Evolutionary conservation across 2,329 filamentous ascomycete genomes (phyloP), one percentile per base, ranked within the genome.

Genomic region (Colletotrichum sp.): DNA sequence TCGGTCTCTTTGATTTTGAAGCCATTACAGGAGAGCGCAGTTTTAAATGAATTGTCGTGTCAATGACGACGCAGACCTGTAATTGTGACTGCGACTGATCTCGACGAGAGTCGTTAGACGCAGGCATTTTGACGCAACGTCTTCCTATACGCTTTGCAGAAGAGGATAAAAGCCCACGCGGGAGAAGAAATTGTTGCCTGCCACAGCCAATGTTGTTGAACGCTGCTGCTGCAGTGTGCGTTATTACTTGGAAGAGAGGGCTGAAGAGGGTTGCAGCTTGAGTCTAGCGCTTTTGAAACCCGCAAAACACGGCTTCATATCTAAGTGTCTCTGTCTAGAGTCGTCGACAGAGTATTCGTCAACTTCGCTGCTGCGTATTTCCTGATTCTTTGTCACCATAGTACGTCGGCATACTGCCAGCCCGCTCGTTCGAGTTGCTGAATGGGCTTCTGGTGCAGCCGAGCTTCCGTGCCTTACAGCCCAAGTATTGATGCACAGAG

Each of bases 251-350:
- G 44, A 21, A 49, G 10, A 13, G 0, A 3, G 18, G n/a, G 10
- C n/a, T 49, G 10, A 21, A 12, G 0, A 2, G 1, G 44, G 10
- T 49, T 49, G 6, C 2, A 12, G 3, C 44, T 4, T 21, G 10
- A n/a, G 5, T 21, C 18, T 4, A 7, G 0, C 4, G 10, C 18
- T 49, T 2, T 21, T 0, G 0, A 49, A 21, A 3, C 0, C 44
- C 44, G 44, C 44, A 49, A 21, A 7, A 12, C n/a, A 21, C 6
- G 24, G 24, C 5, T 5, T 26, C 24, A 26, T 26, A 26, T 26
- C 24, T 5, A 26, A 5, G 5, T 7, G n/a, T 12, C 9, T 1
- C 1, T 21, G 0, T 49, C 3, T 2, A 4, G 44, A 13, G n/a
- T 49, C 0, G 2, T 49, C 44, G 10, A 0, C 8, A 49, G 44